phyloP scores from a whole-genome alignment of 106 monocot species.

The Acanthochlamys bracteata region DNA sequence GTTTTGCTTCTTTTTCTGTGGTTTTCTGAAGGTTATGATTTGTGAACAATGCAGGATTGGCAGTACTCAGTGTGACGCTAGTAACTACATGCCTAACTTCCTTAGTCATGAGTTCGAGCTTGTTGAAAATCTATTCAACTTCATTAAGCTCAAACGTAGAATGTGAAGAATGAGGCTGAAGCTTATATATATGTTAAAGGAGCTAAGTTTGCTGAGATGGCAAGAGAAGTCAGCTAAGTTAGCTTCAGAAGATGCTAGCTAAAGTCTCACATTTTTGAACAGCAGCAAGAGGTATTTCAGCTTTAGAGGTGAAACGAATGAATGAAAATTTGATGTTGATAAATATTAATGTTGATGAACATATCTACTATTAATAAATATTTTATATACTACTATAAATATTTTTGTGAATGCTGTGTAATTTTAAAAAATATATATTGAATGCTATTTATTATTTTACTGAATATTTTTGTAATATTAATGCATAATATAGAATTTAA shows the following conservation, averaged over 20 bases:
- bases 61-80: slow-evolving; percentile 1
- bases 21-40: background rate
- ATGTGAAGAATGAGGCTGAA: background rate
- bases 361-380: no score
- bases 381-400: no score
- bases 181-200: slow-evolving; percentile 1
- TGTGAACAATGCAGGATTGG: background rate
- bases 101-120: background rate
- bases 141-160: no score
- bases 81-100: background rate
- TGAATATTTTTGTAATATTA: background rate
- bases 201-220: slow-evolving; percentile 1
- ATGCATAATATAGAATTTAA: no score
- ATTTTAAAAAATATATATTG: background rate
- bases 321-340: background rate
- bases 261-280: background rate
- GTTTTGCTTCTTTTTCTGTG: no score
- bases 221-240: background rate
- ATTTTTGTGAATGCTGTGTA: no score
- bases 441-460: background rate
- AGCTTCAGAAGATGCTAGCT: background rate
- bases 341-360: no score
- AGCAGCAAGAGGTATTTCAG: background rate
- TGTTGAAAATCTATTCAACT: no score
- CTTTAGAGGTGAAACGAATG: background rate